Evolutionary conservation across 495 filamentous ascomycete genomes (phyloP), one percentile per base, ranked within the genome.

Genomic region (Penicillium egyptiacum): DNA sequence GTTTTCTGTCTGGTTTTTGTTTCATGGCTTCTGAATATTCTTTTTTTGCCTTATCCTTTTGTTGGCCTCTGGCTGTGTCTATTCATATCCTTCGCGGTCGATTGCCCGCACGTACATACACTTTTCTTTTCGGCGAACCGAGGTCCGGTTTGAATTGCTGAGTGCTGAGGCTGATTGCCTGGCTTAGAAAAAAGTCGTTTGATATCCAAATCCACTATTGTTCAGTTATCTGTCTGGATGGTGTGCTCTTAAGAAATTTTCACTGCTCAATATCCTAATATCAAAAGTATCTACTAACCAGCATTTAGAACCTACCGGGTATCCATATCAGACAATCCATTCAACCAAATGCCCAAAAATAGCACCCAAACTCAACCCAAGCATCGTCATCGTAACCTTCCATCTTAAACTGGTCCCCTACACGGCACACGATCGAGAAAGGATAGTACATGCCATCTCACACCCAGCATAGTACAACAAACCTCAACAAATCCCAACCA

Each of bases 61-160:
- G 17, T 47, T 49, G 57, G 51, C 50, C 33, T 35, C 22, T 35
- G 44, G 51, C 57, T 40, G 19, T 55, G 44, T 58, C 23, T 50
- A 56, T 61, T 33, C 43, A 43, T 56, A 68, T 63, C 66, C 61
- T 53, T 46, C 55, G 61, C 50, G 51, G 56, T 39, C 3, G 4
- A 28, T 26, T 28, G n/a, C 25, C 53, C 50, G 58, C 61, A 49
- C 61, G 64, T 66, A 66, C 55, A 66, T 64, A 64, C n/a, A 49
- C 44, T 16, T 49, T 56, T 56, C 51, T 48, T 58, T 59, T 42
- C 41, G 41, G 52, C 41, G 14, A 47, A 47, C 40, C 17, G 31
- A 55, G 37, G 17, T 57, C 26, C 20, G 54, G 23, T 23, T 41
- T 41, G 25, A 41, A 23, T 19, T 33, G 45, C 45, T 48, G 28